A percentile compares a stretch with the other conserved stretches of the same genome.
phyloP scores from a whole-genome alignment of 2,329 filamentous ascomycete species.

The Plectosphaerella cucumerina region DNA sequence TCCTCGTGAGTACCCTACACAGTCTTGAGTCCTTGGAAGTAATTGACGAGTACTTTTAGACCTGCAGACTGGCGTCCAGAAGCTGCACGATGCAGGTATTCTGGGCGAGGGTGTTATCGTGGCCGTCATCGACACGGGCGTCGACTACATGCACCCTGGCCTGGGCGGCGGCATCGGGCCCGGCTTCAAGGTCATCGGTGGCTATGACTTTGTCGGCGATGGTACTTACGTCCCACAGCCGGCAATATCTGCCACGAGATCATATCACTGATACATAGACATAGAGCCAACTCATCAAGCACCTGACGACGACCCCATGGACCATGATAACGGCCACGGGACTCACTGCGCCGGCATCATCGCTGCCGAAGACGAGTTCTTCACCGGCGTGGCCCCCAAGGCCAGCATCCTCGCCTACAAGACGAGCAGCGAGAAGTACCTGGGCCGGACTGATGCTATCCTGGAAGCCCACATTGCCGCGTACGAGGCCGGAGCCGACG shows the following conservation, averaged over 20 bases:
- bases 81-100: conserved; percentile 1
- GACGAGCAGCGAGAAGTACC: conserved; percentile 18
- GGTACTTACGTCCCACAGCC: conserved; percentile 15
- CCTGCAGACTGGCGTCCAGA: conserved; percentile 1
- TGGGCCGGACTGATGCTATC: conserved; percentile 28
- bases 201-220: conserved; percentile 43
- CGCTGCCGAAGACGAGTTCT: conserved; percentile 29
- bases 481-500: conserved; percentile 36
- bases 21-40: no score
- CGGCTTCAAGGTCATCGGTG: conserved; percentile 41
- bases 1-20: no score
- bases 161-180: conserved; percentile 48
- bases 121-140: conserved; percentile 26
- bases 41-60: no score
- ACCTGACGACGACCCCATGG: conserved; percentile 14
- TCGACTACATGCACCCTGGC: conserved; percentile 48
- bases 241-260: no score
- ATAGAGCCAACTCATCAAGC: no score
- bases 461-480: conserved; percentile 34
- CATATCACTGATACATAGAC: no score
- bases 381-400: background rate
- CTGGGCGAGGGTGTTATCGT: conserved; percentile 1
- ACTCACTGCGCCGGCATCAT: conserved; percentile 46
- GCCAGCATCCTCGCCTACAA: background rate
- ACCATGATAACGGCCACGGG: conserved; percentile 29